Evolutionary conservation across 208 protist species (phyloP), one percentile per base, ranked within the genome.

Genomic region (Spongospora subterranea): DNA sequence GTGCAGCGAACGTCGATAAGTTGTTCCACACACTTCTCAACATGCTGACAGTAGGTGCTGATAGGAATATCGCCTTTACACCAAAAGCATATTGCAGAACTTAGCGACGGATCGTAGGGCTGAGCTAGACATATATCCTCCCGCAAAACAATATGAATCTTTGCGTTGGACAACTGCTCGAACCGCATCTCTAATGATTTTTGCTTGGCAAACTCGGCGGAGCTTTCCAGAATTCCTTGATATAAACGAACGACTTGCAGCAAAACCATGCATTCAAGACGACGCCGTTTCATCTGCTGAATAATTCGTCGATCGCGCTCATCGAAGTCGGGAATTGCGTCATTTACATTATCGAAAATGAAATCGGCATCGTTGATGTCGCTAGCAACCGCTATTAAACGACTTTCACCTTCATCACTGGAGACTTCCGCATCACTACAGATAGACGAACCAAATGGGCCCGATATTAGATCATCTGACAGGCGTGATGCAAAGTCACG

Each of bases 31-130:
- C 71, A 82, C n/a, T 82, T n/a, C 11, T 82, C 71, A 13, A 82
- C 13, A 82, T 82, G 71, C n/a, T 35, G 17, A n/a, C 35, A 35
- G n/a, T 45, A 82, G 17, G 71, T 40, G 17, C 11, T 43, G 17
- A 35, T 45, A 6, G 71, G 71, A n/a, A 82, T 82, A n/a, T 82
- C 71, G n/a, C 71, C 71, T 35, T 82, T 82, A n/a, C 71, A 82
- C 35, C 17, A 35, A 6, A 82, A 43, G 71, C 71, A 82, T n/a
- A 82, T 6, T n/a, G 71, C 6, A 6, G 71, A 82, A 6, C 11
- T 40, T 24, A 60, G 13, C 13, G 24, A 29, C 24, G 50, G 50
- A 29, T 29, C 13, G 50, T 29, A 6, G 50, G 50, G 13, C 13
- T 60, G 13, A 24, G 6, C 50, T 60, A 24, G 24, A n/a, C 6